Evolutionary conservation across 805 yeast genomes (phyloP).

Genomic region (Debaryomyces hansenii): DNA sequence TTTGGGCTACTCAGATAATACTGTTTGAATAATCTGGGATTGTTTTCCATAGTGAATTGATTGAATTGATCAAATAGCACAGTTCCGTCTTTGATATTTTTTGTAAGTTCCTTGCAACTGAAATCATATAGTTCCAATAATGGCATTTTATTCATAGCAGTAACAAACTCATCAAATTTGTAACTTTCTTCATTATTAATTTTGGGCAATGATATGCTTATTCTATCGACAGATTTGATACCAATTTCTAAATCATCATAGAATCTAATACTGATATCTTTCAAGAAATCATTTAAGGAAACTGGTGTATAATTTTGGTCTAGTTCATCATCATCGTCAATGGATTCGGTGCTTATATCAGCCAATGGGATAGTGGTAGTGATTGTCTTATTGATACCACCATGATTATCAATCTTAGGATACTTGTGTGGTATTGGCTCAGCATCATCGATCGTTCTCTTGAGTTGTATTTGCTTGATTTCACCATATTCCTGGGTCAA

Average conservation of each 20-base stretch:
- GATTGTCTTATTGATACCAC: background rate
- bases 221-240: constrained; percentile 20
- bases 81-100: constrained; percentile 51
- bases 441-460: background rate
- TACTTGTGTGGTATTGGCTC: background rate
- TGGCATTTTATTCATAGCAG: constrained; percentile 42
- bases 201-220: constrained; percentile 17
- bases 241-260: constrained; percentile 47
- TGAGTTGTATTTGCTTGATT: background rate
- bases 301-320: constrained; percentile 31
- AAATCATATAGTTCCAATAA: constrained; percentile 51
- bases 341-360: constrained; percentile 10
- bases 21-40: constrained; percentile 50
- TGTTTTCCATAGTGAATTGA: constrained; percentile 44
- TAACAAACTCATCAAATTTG: constrained; percentile 34
- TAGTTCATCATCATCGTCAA: constrained; percentile 14
- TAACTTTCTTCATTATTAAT: constrained; percentile 7
- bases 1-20: constrained; percentile 41
- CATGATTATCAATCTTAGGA: background rate
- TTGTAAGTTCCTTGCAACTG: constrained; percentile 53
- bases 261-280: constrained; percentile 41
- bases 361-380: constrained; percentile 32
- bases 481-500: constrained; percentile 8
- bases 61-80: constrained; percentile 47
- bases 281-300: constrained; percentile 37